Conservation (phyloP, 768 basidiomycete genomes). For the Lactarius pseudohatsudake region DNA sequence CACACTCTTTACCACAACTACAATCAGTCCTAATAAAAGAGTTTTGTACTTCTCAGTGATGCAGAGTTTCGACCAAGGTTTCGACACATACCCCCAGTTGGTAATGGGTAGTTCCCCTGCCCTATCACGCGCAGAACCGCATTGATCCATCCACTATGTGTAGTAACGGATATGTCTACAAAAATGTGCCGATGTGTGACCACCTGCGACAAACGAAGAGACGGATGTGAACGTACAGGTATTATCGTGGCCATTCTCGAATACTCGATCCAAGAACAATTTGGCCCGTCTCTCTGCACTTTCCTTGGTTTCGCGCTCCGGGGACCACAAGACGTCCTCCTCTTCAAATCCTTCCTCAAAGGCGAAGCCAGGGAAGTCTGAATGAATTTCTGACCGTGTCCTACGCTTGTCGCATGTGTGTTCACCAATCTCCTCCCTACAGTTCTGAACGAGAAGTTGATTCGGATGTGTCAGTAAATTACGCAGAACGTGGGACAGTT, state of each 20-base stretch:
- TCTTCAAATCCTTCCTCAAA: constrained; percentile 30
- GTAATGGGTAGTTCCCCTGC: constrained; percentile 17
- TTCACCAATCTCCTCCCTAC: constrained; percentile 24
- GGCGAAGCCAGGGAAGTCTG: constrained; percentile 23
- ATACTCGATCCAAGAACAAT: constrained; percentile 25
- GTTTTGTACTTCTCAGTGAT: neutral
- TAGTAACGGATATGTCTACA: constrained; percentile 27
- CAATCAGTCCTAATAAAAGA: constrained; percentile 18
- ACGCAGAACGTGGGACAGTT: neutral
- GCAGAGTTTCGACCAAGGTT: neutral
- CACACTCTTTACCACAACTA: constrained; percentile 24
- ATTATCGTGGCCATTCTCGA: constrained; percentile 15
- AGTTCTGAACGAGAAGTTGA: constrained; percentile 13
- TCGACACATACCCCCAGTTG: constrained; percentile 26
- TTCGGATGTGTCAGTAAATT: neutral
- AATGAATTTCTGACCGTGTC: constrained; percentile 20
- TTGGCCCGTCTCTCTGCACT: constrained; percentile 22
- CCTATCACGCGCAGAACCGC: constrained; percentile 23
- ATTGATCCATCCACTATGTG: constrained; percentile 26
- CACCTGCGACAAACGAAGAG: neutral
- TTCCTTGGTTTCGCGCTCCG: constrained; percentile 14
- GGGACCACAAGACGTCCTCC: constrained; percentile 25
- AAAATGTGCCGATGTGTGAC: neutral
- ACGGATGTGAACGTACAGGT: constrained; percentile 20
- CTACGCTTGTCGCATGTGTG: constrained; percentile 28